Evolutionary conservation across 2,329 filamentous ascomycete species (phyloP).

Genomic region (Pezicula neosporulosa): DNA sequence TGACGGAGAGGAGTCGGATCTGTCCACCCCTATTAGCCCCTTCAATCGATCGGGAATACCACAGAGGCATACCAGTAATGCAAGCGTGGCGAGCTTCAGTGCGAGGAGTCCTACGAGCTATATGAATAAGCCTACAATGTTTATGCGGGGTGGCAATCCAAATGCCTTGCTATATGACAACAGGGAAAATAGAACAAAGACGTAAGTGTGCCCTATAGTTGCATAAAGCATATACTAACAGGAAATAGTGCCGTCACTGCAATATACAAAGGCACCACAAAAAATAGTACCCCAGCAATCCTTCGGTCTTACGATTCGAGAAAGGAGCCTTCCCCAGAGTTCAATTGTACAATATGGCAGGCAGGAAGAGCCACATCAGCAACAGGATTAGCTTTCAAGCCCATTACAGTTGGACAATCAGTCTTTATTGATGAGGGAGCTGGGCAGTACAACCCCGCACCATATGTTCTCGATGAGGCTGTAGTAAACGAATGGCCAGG

Average conservation of each 20-base stretch:
- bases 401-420: constrained; percentile 89
- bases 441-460: constrained; percentile 88
- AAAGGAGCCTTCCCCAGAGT: constrained; percentile 85
- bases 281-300: constrained; percentile 64
- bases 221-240: constrained; percentile 12
- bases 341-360: constrained; percentile 95
- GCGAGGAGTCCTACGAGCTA: constrained; percentile 59
- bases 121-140: constrained; percentile 46
- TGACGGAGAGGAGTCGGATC: constrained; percentile 44
- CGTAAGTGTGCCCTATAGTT: constrained; percentile 53
- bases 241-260: constrained; percentile 80
- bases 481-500: constrained; percentile 93
- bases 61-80: constrained; percentile 68
- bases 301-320: constrained; percentile 94
- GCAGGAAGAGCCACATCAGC: constrained; percentile 92
- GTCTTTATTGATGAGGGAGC: constrained; percentile 90
- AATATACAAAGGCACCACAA: constrained; percentile 78
- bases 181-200: constrained; percentile 83
- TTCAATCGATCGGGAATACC: constrained; percentile 33
- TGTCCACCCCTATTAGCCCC: constrained; percentile 37
- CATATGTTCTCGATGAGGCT: constrained; percentile 84
- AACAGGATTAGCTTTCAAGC: constrained; percentile 91
- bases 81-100: constrained; percentile 80
- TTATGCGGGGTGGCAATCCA: constrained; percentile 70
- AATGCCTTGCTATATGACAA: constrained; percentile 86